Evolutionary conservation across 768 basidiomycete species (phyloP), one percentile per base, ranked within the genome.

Genomic region (Gloeopeniophorella convolvens): DNA sequence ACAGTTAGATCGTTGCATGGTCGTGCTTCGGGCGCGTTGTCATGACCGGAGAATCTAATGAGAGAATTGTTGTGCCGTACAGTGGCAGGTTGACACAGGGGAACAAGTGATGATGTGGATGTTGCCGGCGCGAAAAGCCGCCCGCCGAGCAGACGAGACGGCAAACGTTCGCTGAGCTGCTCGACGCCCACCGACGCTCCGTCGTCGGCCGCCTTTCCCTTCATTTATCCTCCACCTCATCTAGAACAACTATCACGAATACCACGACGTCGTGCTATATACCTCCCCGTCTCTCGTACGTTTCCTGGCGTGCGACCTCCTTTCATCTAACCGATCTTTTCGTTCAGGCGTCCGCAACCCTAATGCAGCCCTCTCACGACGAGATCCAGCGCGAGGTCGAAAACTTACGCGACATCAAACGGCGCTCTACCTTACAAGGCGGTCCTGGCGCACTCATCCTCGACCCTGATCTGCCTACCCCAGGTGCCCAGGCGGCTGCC

Each of bases 311-410:
- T 20, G 2, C 10, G 11, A 4, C 30, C 24, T 26, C 8, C 20
- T 3, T 24, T 30, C 31, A 5, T 35, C 26, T 32, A 20, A 30
- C 30, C 32, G 5, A 51, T 2, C 18, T 10, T 15, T 42, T 21
- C 12, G 16, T 39, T 15, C 46, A 48, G 42, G 44, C 46, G 36
- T 28, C 48, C n/a, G 20, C 54, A 15, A 26, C 54, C 41, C 32
- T 51, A 15, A 56, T 88, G 70, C 85, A 89, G 60, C 87, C 88
- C 51, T 88, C 85, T 23, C 79, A 85, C 60, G 80, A 83, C 65
- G 89, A 91, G 69, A 90, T 91, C 56, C 82, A 83, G 64, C 82
- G 88, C 58, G 89, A 92, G 72, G 85, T 89, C 34, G 86, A 92
- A 64, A 83, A 85, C 35, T 74, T 92, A 33, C 79, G 85, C 58